phyloP scores from a whole-genome alignment of 148 eudicot genomes.

The Cornus kousa region DNA sequence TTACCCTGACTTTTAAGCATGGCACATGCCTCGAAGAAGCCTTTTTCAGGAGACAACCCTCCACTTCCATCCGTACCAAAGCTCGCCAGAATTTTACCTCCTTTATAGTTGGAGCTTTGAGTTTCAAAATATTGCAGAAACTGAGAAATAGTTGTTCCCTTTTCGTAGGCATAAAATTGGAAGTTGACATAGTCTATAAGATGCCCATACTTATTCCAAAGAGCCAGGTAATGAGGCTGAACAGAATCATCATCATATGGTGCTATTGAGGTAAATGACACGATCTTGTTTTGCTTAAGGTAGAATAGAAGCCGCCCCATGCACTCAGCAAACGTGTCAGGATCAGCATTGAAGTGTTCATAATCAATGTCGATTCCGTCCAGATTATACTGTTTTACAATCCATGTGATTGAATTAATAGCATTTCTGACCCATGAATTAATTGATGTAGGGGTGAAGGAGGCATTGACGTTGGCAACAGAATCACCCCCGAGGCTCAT shows the following conservation, averaged over 20 bases:
- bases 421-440: slow-evolving; percentile 27
- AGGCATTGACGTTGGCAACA: not conserved
- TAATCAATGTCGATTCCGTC: slow-evolving; percentile 33
- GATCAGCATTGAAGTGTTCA: slow-evolving; percentile 31
- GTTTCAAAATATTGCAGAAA: slow-evolving; percentile 16
- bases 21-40: slow-evolving; percentile 21
- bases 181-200: slow-evolving; percentile 29
- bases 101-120: slow-evolving; percentile 20
- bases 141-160: slow-evolving; percentile 22
- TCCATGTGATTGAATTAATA: slow-evolving; percentile 10
- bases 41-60: slow-evolving; percentile 22
- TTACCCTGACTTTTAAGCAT: slow-evolving; percentile 18
- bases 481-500: slow-evolving; percentile 3
- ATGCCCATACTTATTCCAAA: slow-evolving; percentile 30
- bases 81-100: slow-evolving; percentile 26
- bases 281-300: slow-evolving; percentile 23
- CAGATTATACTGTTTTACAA: slow-evolving; percentile 15
- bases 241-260: slow-evolving; percentile 20
- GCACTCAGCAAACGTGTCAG: slow-evolving; percentile 26
- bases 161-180: slow-evolving; percentile 26
- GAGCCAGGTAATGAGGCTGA: slow-evolving; percentile 23
- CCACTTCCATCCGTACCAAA: slow-evolving; percentile 24
- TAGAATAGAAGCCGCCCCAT: slow-evolving; percentile 19
- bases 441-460: slow-evolving; percentile 17
- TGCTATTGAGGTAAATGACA: slow-evolving; percentile 27